Evolutionary conservation across 305 asterid species (phyloP), one percentile per base, ranked within the genome.

Genomic region (Nicotiana rustica): DNA sequence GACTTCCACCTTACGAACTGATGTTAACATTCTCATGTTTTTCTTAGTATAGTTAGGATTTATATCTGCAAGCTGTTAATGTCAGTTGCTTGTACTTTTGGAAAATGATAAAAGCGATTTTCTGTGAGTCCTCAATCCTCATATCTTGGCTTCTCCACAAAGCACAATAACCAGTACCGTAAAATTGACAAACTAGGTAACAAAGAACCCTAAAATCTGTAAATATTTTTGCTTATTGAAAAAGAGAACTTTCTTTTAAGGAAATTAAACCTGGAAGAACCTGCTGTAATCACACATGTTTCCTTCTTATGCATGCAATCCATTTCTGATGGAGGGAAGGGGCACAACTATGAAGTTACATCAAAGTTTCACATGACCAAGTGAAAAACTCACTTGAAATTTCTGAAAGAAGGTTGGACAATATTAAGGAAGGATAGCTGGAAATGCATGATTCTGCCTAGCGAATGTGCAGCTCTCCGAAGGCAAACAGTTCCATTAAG

Each of bases 381-480:
- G 67, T 29, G 78, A 56, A 62, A 15, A 80, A 82, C 81, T 82
- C 67, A 78, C 79, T 38, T 68, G 38, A 66, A 65, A 60, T 67
- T 67, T 13, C 75, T 78, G 79, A 78, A 69, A 52, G 75, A 55
- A 52, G 79, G 83, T 10, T 67, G 85, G 70, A 36, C 33, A 18
- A 41, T 31, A 31, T 79, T 13, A 38, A 73, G 41, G 73, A 65
- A 66, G 25, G 82, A 83, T 35, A 83, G 75, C 64, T 44, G 83
- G 49, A 41, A 66, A 55, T 83, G 55, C 83, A 78, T 14, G 36
- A 35, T 21, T 59, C 82, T 83, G 56, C 49, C 38, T 21, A 83
- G 25, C 44, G 83, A 83, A 78, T 44, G 60, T 17, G 86, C 78
- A 79, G 80, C 10, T 69, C 47, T 47, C 61, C 66, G 21, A 68